Evolutionary conservation across 139 green algal species (phyloP).

Genomic region (Prasinococcaceae sp.): DNA sequence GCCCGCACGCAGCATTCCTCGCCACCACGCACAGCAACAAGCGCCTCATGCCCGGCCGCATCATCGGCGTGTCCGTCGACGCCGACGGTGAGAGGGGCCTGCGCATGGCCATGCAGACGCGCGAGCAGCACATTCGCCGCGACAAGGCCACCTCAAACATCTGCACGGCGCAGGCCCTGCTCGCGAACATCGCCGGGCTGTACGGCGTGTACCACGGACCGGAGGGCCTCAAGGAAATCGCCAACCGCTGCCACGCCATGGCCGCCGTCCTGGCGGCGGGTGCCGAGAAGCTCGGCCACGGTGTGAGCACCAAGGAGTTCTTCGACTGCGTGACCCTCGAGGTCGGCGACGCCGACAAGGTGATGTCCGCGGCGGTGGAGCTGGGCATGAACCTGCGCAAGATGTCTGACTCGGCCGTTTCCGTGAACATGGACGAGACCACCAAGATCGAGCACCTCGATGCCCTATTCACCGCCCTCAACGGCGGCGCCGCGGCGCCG

Average conservation of each 20-base stretch:
- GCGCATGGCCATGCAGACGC: conserved; percentile 98
- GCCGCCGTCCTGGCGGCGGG: conserved; percentile 68
- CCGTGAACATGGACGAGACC: conserved; percentile 86
- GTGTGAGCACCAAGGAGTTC: conserved; percentile 42
- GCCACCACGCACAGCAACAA: conserved; percentile 77
- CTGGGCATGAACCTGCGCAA: conserved; percentile 70
- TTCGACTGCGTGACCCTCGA: conserved; percentile 82
- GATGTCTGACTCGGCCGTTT: conserved; percentile 27
- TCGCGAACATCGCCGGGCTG: conserved; percentile 96
- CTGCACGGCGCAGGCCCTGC: conserved; percentile 89
- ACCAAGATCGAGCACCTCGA: conserved; percentile 74
- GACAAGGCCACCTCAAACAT: conserved; percentile 99
- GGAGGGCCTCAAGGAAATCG: conserved; percentile 80
- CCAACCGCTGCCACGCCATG: conserved; percentile 67
- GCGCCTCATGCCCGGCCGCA: conserved; percentile 84
- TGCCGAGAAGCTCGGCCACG: conserved; percentile 53
- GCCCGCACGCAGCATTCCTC: conserved; percentile 96
- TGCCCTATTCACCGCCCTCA: conserved; percentile 48
- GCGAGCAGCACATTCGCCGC: conserved; percentile 98
- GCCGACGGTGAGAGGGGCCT: conserved; percentile 68
- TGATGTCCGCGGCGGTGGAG: conserved; percentile 18
- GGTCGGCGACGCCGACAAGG: conserved; percentile 25
- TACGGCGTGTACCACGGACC: conserved; percentile 97
- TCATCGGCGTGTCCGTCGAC: conserved; percentile 90
- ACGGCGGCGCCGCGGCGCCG: conserved; percentile 6